phyloP scores from a whole-genome alignment of 2,329 filamentous ascomycete genomes.

The Hirsutella rhossiliensis region DNA sequence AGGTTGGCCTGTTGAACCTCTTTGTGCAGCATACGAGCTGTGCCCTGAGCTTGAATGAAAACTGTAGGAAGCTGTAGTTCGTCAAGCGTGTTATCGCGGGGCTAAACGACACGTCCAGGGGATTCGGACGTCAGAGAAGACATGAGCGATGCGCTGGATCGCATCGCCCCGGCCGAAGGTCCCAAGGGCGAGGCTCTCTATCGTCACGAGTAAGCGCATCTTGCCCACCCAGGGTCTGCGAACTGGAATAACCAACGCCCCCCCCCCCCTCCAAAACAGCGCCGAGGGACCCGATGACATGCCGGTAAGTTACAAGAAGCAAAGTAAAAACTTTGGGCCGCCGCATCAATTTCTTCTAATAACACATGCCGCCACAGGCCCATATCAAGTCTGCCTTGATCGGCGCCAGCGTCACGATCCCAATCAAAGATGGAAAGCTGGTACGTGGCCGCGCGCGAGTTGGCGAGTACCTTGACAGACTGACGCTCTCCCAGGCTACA shows the following conservation, averaged over 20 bases:
- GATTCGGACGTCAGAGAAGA: constrained; percentile 77
- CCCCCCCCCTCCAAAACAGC: constrained; percentile 27
- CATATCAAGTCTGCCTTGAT: constrained; percentile 89
- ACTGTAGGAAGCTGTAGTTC: too few relatives aligned
- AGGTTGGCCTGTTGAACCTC: constrained; percentile 73
- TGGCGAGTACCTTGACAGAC: background rate
- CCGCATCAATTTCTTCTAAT: background rate
- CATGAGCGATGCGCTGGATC: constrained; percentile 88
- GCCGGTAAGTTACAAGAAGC: constrained; percentile 44
- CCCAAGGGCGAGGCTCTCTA: constrained; percentile 64
- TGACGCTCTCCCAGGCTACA: constrained; percentile 30
- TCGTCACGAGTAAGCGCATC: constrained; percentile 45
- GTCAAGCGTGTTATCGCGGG: constrained; percentile 38
- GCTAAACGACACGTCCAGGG: constrained; percentile 20
- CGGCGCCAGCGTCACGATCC: constrained; percentile 80
- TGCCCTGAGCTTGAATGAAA: constrained; percentile 86
- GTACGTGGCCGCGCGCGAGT: constrained; percentile 24
- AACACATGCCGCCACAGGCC: constrained; percentile 35
- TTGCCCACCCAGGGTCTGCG: background rate
- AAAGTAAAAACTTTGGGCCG: background rate
- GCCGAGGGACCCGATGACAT: constrained; percentile 90
- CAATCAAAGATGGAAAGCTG: constrained; percentile 76
- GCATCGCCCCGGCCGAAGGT: constrained; percentile 71
- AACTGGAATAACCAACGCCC: background rate
- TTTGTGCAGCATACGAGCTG: constrained; percentile 95